These are phyloP conservation scores for Fomes fomentarius DNA, from an alignment of 1,284 basidiomycete genomes.

Conservation along the genomic window DNA sequence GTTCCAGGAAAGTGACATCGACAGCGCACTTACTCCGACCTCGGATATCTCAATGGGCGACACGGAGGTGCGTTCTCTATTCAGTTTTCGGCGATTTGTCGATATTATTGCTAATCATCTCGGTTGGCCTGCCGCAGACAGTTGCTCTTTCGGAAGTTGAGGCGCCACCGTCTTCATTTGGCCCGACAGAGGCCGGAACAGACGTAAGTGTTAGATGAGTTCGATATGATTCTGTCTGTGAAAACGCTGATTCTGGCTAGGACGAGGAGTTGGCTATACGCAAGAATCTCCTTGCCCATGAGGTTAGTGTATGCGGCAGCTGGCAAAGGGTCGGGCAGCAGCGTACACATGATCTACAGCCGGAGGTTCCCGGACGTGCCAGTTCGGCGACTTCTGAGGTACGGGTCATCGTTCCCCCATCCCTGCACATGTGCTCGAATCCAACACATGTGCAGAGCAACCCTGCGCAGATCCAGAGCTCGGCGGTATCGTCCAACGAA, in stretches of 20 bases:
- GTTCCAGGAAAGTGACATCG: constrained; percentile 4
- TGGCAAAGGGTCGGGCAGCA: not conserved
- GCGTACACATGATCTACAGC: constrained; percentile 11
- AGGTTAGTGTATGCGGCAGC: constrained; percentile 7
- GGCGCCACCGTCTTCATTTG: constrained; percentile 30
- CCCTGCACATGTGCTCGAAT: not conserved
- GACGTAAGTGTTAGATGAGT: constrained; percentile 15
- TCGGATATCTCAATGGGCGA: constrained; percentile 17
- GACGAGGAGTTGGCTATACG: constrained; percentile 9
- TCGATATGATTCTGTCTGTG: not conserved
- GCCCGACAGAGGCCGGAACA: constrained; percentile 18
- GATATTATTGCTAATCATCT: constrained; percentile 1
- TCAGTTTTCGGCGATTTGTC: not conserved
- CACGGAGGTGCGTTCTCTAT: constrained; percentile 18
- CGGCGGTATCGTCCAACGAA: not conserved
- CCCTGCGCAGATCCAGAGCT: not conserved
- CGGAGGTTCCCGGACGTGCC: not conserved
- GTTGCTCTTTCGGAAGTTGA: constrained; percentile 21
- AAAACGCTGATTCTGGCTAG: constrained; percentile 3
- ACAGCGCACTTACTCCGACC: constrained; percentile 17
- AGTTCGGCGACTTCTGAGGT: constrained; percentile 9
- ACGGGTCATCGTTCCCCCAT: constrained; percentile 1
- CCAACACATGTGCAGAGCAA: constrained; percentile 5
- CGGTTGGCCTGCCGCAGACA: constrained; percentile 6
- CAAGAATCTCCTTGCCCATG: not conserved